Evolutionary conservation across 805 yeast genomes (phyloP).

Genomic region (Metschnikowia lachancei): DNA sequence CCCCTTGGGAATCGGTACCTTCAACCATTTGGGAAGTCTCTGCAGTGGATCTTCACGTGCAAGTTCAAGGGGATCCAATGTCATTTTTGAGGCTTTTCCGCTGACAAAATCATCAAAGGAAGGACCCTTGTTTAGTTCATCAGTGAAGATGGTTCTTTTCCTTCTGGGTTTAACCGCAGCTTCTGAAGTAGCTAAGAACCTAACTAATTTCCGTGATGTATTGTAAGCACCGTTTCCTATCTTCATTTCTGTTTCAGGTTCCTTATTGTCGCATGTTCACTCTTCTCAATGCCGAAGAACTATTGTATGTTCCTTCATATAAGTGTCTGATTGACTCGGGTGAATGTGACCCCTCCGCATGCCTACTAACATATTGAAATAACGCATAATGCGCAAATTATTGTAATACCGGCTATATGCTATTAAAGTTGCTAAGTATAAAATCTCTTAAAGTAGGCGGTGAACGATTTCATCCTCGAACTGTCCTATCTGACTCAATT

Average conservation of each 20-base stretch:
- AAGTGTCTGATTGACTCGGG: too few species aligned
- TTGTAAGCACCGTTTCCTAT: background rate
- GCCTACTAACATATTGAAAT: too few species aligned
- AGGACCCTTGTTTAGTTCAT: conserved; percentile 78
- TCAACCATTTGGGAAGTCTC: conserved; percentile 88
- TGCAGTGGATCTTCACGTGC: conserved; percentile 67
- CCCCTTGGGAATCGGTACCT: conserved; percentile 97
- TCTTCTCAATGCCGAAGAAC: too few species aligned
- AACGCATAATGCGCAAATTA: too few species aligned
- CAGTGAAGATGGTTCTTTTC: conserved; percentile 60
- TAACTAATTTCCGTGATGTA: background rate
- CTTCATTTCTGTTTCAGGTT: background rate
- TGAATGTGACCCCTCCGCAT: too few species aligned
- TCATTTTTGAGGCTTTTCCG: conserved; percentile 70
- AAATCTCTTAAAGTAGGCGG: conserved; percentile 41
- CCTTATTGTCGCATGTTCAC: too few species aligned
- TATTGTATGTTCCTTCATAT: too few species aligned
- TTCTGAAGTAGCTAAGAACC: conserved; percentile 17
- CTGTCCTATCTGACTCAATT: conserved; percentile 55
- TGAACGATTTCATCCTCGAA: conserved; percentile 48
- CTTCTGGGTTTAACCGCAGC: conserved; percentile 34
- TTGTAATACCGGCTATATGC: too few species aligned
- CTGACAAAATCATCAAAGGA: conserved; percentile 86
- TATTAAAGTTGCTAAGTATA: too few species aligned
- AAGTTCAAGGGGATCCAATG: conserved; percentile 72